A percentile compares a stretch with the other conserved stretches of the same genome.
Conservation (phyloP, 1,284 basidiomycete genomes). For the Leccinum pseudoinsigne region DNA sequence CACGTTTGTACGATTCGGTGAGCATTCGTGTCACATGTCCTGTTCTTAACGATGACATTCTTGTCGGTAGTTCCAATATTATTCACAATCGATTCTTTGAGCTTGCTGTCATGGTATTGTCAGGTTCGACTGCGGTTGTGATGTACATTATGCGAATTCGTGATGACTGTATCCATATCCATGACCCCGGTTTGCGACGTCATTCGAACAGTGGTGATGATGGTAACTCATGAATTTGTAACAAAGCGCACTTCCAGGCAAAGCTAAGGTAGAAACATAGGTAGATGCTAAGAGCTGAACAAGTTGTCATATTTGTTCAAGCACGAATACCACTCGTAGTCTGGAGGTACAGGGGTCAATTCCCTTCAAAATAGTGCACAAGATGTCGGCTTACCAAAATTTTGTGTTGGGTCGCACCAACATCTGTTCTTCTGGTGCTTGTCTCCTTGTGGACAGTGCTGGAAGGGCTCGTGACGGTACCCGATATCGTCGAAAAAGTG, state of each 20-base stretch:
- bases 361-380: not conserved
- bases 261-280: not conserved
- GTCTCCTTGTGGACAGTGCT: conserved; percentile 71
- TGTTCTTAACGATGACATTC: conserved; percentile 8
- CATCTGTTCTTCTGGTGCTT: conserved; percentile 62
- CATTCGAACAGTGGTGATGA: not conserved
- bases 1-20: conserved; percentile 89
- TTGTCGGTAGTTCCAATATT: conserved; percentile 70
- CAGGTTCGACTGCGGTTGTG: conserved; percentile 6
- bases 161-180: not conserved
- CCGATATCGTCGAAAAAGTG: conserved; percentile 72
- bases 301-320: conserved; percentile 67
- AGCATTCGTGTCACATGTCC: conserved; percentile 26
- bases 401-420: conserved; percentile 63
- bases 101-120: conserved; percentile 8
- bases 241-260: conserved; percentile 1
- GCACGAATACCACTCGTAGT: conserved; percentile 82
- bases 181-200: not conserved
- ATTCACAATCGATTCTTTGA: conserved; percentile 79
- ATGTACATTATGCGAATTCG: conserved; percentile 3
- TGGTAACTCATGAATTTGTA: not conserved
- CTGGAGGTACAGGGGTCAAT: conserved; percentile 37
- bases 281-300: conserved; percentile 37
- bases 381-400: conserved; percentile 51
- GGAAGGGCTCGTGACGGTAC: conserved; percentile 79